Conservation (phyloP, 805 yeast genomes). For the Ogataea nakhonphanomensis region DNA sequence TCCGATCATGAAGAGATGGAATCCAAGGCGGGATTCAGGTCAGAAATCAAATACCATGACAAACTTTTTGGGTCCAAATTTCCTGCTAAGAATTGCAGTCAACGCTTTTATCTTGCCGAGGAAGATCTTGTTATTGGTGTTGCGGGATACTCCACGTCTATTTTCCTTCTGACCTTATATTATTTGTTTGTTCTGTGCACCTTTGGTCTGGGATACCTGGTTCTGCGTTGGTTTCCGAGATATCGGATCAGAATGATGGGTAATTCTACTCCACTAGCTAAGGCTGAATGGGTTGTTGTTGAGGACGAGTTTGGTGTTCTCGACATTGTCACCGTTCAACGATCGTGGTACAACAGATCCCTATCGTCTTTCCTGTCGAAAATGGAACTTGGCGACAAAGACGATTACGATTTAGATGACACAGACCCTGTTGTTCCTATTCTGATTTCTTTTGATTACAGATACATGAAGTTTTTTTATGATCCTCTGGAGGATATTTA, state of each 20-base stretch:
- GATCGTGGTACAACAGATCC: slow-evolving; percentile 65
- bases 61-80: slow-evolving; percentile 38
- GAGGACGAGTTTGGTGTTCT: slow-evolving; percentile 94
- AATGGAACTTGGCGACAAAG: slow-evolving; percentile 18
- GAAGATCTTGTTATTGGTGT: slow-evolving; percentile 93
- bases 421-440: slow-evolving; percentile 67
- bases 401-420: slow-evolving; percentile 28
- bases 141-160: slow-evolving; percentile 75
- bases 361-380: slow-evolving; percentile 61
- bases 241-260: slow-evolving; percentile 70
- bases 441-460: slow-evolving; percentile 68
- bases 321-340: slow-evolving; percentile 51
- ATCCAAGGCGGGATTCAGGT: slow-evolving; percentile 18
- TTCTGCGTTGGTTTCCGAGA: slow-evolving; percentile 84
- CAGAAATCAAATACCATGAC: slow-evolving; percentile 37
- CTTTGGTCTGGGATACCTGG: slow-evolving; percentile 67
- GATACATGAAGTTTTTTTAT: slow-evolving; percentile 80
- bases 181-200: slow-evolving; percentile 54
- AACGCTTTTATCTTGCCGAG: slow-evolving; percentile 88
- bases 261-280: slow-evolving; percentile 61
- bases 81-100: slow-evolving; percentile 49
- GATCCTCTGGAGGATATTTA: slow-evolving; percentile 86
- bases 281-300: slow-evolving; percentile 87
- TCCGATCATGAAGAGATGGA: slow-evolving; percentile 15
- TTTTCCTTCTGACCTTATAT: slow-evolving; percentile 44